Conservation (phyloP, 768 basidiomycete genomes). For the Auriculariales sp. region DNA sequence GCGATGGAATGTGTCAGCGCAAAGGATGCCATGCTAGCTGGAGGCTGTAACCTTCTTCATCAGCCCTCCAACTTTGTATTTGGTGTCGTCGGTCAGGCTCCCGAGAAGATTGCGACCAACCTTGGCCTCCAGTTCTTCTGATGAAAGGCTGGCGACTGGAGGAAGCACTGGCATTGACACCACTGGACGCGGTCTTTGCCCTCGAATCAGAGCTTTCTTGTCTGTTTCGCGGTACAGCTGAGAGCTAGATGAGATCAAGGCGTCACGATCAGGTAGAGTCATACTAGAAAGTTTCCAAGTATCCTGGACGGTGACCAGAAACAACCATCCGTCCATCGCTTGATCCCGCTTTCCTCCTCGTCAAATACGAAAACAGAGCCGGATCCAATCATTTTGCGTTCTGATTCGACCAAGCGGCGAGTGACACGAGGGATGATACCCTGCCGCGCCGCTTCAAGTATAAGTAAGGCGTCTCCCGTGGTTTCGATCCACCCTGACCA, state of each 20-base stretch:
- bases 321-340: constrained; percentile 96
- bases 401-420: constrained; percentile 79
- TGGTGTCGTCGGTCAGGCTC: constrained; percentile 82
- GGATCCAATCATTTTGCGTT: constrained; percentile 83
- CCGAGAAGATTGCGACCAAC: constrained; percentile 59
- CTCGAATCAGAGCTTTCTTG: constrained; percentile 36
- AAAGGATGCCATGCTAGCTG: constrained; percentile 1
- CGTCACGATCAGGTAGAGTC: constrained; percentile 5
- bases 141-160: not conserved
- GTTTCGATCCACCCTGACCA: constrained; percentile 94
- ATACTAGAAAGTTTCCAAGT: constrained; percentile 74
- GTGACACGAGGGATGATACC: constrained; percentile 88
- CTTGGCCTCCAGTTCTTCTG: constrained; percentile 32
- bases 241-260: not conserved
- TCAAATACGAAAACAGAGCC: constrained; percentile 96
- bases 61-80: constrained; percentile 84
- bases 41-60: constrained; percentile 81
- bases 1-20: constrained; percentile 7
- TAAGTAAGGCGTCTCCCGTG: constrained; percentile 88
- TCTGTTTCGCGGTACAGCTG: constrained; percentile 85
- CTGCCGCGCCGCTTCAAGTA: constrained; percentile 84
- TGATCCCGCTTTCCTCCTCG: constrained; percentile 94
- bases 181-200: constrained; percentile 14
- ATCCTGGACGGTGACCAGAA: constrained; percentile 91
- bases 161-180: not conserved